Percentiles rank a stretch among this genome's conserved stretches.
Conservation (phyloP, 2,329 filamentous ascomycete species). For the Hypoxylon sp. region DNA sequence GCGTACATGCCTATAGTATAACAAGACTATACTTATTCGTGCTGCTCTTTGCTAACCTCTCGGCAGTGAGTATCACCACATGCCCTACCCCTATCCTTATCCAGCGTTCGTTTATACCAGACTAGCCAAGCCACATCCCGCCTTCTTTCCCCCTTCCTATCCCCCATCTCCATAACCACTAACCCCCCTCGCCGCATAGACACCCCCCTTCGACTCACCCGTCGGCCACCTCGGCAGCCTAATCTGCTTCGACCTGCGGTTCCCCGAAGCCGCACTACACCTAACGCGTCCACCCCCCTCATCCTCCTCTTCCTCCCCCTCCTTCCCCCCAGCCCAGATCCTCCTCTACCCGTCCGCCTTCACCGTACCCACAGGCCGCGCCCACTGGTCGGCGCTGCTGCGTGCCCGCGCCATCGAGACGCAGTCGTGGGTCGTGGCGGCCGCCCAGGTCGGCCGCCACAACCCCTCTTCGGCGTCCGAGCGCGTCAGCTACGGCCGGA, state of each 20-base stretch:
- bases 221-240: slow-evolving; percentile 79
- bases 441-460: slow-evolving; percentile 79
- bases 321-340: slow-evolving; percentile 66
- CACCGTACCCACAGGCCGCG: slow-evolving; percentile 81
- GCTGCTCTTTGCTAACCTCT: too few relatives aligned
- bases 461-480: slow-evolving; percentile 56
- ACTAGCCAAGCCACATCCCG: too few relatives aligned
- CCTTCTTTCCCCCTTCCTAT: too few relatives aligned
- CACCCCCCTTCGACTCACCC: slow-evolving; percentile 74
- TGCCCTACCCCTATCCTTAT: too few relatives aligned
- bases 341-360: slow-evolving; percentile 91
- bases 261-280: slow-evolving; percentile 76
- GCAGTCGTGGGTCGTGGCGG: slow-evolving; percentile 85
- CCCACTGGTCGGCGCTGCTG: slow-evolving; percentile 85
- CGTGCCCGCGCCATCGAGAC: slow-evolving; percentile 86
- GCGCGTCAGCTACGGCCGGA: slow-evolving; percentile 83
- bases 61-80: too few relatives aligned
- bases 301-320: neutral
- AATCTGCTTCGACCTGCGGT: slow-evolving; percentile 92
- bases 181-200: too few relatives aligned
- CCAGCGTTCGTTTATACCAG: too few relatives aligned
- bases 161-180: too few relatives aligned
- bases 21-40: too few relatives aligned
- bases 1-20: too few relatives aligned
- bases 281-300: slow-evolving; percentile 58